Percentiles rank a stretch among this genome's conserved stretches.
phyloP scores from a whole-genome alignment of 176 grass and related monocot species.

The Phoenix dactylifera region DNA sequence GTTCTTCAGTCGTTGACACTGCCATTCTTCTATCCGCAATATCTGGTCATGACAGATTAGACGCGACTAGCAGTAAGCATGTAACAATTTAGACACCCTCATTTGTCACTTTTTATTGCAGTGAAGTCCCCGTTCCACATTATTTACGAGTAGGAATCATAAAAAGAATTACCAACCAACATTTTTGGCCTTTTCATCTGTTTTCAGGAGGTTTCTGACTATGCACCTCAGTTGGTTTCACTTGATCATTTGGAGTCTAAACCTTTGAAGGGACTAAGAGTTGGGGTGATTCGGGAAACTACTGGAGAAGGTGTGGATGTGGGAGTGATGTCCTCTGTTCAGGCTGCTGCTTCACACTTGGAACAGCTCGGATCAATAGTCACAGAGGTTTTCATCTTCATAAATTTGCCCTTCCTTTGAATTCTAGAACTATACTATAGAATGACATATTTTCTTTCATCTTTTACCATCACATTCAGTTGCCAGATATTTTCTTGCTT shows the following conservation, averaged over 20 bases:
- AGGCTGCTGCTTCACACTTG: constrained; percentile 59
- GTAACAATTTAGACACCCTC: constrained; percentile 25
- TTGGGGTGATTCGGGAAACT: constrained; percentile 88
- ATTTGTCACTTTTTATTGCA: no score
- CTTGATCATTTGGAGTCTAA: constrained; percentile 59
- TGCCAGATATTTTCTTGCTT: no score
- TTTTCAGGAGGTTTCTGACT: constrained; percentile 67
- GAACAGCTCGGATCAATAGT: constrained; percentile 72
- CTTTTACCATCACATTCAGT: not conserved
- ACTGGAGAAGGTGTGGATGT: constrained; percentile 65
- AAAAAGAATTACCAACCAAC: no score
- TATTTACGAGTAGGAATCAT: no score
- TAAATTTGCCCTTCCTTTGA: no score
- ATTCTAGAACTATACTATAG: no score
- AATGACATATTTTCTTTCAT: constrained; percentile 5
- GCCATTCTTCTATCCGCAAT: constrained; percentile 62
- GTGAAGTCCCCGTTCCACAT: no score
- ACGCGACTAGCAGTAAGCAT: constrained; percentile 65
- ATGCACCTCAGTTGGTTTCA: constrained; percentile 49
- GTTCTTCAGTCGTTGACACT: constrained; percentile 61
- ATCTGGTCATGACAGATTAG: constrained; percentile 81
- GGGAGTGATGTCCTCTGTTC: constrained; percentile 68
- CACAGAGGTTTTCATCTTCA: constrained; percentile 50
- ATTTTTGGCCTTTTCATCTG: constrained; percentile 6
- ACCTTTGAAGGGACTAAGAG: constrained; percentile 66